Evolutionary conservation across 352 stramenopile species (phyloP).

Genomic region (Globisporangium viniferum): DNA sequence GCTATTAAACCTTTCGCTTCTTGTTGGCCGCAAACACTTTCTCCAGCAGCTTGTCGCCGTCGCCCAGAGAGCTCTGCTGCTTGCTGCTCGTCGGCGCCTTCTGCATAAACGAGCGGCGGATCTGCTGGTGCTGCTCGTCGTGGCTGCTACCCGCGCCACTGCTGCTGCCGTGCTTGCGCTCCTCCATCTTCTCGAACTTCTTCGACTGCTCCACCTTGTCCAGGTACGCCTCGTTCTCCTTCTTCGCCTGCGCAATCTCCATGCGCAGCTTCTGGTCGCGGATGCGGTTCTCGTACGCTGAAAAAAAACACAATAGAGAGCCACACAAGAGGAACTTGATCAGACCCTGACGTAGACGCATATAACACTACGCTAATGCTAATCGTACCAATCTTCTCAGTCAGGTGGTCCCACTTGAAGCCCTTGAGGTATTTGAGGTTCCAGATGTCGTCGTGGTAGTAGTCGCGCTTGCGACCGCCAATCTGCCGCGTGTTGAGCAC

Average conservation of each 20-base stretch:
- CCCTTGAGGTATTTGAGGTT: constrained; percentile 99
- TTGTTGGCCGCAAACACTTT: constrained; percentile 70
- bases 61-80: constrained; percentile 51
- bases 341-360: neutral
- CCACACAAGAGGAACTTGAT: neutral
- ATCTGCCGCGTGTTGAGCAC: constrained; percentile 93
- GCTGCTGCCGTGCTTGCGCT: constrained; percentile 53
- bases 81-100: constrained; percentile 71
- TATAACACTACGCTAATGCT: constrained; percentile 2
- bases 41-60: constrained; percentile 41
- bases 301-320: neutral
- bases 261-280: constrained; percentile 84
- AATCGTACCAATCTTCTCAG: constrained; percentile 95
- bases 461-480: constrained; percentile 92
- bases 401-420: constrained; percentile 99
- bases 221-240: constrained; percentile 85
- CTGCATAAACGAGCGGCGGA: constrained; percentile 77
- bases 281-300: constrained; percentile 83
- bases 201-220: constrained; percentile 87
- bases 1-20: constrained; percentile 42
- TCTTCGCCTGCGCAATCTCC: constrained; percentile 84
- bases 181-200: constrained; percentile 82
- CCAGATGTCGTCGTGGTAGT: constrained; percentile 98
- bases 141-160: constrained; percentile 15
- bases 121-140: constrained; percentile 28